These are phyloP conservation scores for Hanseniaspora valbyensis DNA, from an alignment of 805 yeast genomes.

Conservation along the genomic window DNA sequence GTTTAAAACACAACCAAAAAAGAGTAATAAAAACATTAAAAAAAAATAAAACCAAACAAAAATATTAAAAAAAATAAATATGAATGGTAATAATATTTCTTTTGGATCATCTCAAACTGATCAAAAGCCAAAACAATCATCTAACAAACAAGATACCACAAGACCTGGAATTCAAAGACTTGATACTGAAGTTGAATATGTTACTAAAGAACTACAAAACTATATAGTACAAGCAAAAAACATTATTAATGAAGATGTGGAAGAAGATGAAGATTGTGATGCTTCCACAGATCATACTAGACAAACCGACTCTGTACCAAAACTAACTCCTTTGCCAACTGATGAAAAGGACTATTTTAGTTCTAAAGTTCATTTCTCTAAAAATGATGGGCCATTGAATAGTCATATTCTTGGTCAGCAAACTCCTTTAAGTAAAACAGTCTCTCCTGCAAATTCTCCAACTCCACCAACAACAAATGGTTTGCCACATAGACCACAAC, in stretches of 20 bases:
- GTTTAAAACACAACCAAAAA: too few relatives aligned
- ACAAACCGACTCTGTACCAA: not conserved
- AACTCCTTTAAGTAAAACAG: not conserved
- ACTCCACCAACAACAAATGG: not conserved
- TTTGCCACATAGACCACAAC: slow-evolving; percentile 4
- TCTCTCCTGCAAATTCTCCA: not conserved
- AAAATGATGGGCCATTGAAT: not conserved
- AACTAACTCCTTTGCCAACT: slow-evolving; percentile 4
- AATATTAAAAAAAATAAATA: too few relatives aligned
- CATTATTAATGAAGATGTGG: slow-evolving; percentile 10
- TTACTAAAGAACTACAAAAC: slow-evolving; percentile 14
- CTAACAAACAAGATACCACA: too few relatives aligned
- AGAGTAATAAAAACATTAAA: too few relatives aligned
- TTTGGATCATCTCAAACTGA: too few relatives aligned
- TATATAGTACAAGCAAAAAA: slow-evolving; percentile 6
- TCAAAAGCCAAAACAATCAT: too few relatives aligned
- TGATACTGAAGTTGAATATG: slow-evolving; percentile 15
- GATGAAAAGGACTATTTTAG: slow-evolving; percentile 9
- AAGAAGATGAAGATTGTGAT: slow-evolving; percentile 1
- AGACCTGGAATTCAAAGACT: slow-evolving; percentile 11
- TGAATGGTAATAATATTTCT: too few relatives aligned
- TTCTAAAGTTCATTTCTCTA: not conserved
- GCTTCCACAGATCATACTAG: not conserved
- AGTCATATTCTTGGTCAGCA: not conserved
- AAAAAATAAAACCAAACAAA: too few relatives aligned